Evolutionary conservation across 2,329 filamentous ascomycete genomes (phyloP).

Genomic region (Xylaria sp.): DNA sequence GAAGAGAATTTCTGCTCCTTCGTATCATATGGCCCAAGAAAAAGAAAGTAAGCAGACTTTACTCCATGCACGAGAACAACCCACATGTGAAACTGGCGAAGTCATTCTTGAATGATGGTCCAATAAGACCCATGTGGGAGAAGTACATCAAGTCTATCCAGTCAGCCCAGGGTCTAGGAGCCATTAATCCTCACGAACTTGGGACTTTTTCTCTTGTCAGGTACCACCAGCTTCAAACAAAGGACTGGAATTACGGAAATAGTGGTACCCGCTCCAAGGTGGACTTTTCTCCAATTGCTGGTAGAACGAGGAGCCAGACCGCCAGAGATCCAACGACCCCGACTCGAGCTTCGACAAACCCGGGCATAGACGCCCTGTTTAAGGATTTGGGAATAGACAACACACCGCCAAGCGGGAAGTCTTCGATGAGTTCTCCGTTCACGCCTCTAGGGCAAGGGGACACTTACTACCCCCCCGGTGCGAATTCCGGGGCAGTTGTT

Average conservation of each 20-base stretch:
- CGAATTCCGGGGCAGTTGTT: neutral
- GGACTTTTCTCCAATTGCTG: neutral
- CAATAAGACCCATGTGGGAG: neutral
- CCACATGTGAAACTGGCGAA: neutral
- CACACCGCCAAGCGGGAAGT: neutral
- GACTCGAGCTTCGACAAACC: neutral
- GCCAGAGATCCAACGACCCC: neutral
- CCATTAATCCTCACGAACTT: too few species aligned
- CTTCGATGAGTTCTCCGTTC: neutral
- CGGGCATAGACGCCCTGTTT: neutral
- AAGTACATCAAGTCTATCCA: neutral
- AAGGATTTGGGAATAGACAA: too few species aligned
- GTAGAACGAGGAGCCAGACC: neutral
- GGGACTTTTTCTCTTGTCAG: slow-evolving; percentile 10
- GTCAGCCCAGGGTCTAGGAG: neutral
- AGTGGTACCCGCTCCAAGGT: neutral
- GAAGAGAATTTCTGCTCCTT: slow-evolving; percentile 1
- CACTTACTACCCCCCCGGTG: neutral
- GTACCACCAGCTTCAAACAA: slow-evolving; percentile 9
- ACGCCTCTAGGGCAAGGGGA: neutral
- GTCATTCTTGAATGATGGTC: neutral
- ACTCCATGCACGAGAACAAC: neutral
- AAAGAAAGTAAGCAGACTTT: neutral
- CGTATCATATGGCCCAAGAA: slow-evolving; percentile 5
- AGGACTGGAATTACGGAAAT: too few species aligned